These are phyloP conservation scores for Zymoseptoria pseudotritici DNA, from an alignment of 2,329 filamentous ascomycete genomes.

Conservation along the genomic window DNA sequence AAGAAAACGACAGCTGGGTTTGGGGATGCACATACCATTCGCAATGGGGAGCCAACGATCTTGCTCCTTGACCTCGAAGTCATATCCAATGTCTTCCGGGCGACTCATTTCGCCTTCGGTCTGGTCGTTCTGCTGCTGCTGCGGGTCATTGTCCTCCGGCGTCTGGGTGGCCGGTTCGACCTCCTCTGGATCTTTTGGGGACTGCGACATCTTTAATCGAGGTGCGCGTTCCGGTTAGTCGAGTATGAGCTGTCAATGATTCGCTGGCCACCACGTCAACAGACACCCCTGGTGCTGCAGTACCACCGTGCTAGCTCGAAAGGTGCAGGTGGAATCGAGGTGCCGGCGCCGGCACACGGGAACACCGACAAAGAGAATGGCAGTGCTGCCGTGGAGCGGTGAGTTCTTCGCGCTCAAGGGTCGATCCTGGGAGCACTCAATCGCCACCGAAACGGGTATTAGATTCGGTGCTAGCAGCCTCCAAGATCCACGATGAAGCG, in stretches of 20 bases:
- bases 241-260: slow-evolving; percentile 27
- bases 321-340: slow-evolving; percentile 18
- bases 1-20: slow-evolving; percentile 3
- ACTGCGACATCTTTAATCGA: slow-evolving; percentile 85
- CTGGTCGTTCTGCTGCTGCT: slow-evolving; percentile 77
- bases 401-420: slow-evolving; percentile 14
- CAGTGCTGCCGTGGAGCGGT: slow-evolving; percentile 16
- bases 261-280: slow-evolving; percentile 25
- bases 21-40: slow-evolving; percentile 73
- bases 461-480: not conserved
- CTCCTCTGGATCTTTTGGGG: slow-evolving; percentile 75
- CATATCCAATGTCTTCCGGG: slow-evolving; percentile 55
- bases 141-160: slow-evolving; percentile 83
- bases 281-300: slow-evolving; percentile 18
- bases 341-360: slow-evolving; percentile 17
- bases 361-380: slow-evolving; percentile 6
- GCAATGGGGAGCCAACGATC: slow-evolving; percentile 99
- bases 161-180: slow-evolving; percentile 71
- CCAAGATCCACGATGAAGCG: not conserved
- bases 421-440: slow-evolving; percentile 7
- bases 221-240: slow-evolving; percentile 16
- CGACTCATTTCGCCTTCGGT: slow-evolving; percentile 38
- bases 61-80: slow-evolving; percentile 99
- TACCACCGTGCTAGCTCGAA: slow-evolving; percentile 15
- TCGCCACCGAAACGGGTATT: slow-evolving; percentile 4